Percentiles rank a stretch among this genome's conserved stretches.
phyloP scores from a whole-genome alignment of 805 yeast genomes.

The Yarrowia sp. region DNA sequence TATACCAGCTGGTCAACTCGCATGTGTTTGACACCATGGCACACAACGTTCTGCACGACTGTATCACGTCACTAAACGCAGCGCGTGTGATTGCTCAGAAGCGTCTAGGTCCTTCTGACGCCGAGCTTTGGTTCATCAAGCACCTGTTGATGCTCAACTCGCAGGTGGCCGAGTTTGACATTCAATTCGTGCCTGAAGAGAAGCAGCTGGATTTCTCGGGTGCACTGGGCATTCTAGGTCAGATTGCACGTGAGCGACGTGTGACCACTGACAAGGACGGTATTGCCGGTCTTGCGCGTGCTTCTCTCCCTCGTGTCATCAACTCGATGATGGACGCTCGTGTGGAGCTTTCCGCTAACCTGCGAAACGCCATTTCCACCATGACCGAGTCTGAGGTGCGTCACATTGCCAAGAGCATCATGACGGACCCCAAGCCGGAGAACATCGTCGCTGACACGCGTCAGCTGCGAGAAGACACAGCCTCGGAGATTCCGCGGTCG shows the following conservation, averaged over 20 bases:
- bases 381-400: constrained; percentile 60
- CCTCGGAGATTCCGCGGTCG: constrained; percentile 55
- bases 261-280: constrained; percentile 34
- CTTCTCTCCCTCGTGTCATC: constrained; percentile 74
- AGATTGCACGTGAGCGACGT: constrained; percentile 22
- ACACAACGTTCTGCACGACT: constrained; percentile 77
- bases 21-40: constrained; percentile 83
- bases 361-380: constrained; percentile 66
- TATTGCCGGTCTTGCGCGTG: constrained; percentile 54
- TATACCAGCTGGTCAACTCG: constrained; percentile 76
- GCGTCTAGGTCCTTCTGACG: constrained; percentile 53
- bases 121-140: constrained; percentile 65
- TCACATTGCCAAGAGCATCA: constrained; percentile 50
- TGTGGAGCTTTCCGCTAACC: constrained; percentile 67
- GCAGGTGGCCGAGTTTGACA: constrained; percentile 73
- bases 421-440: constrained; percentile 32
- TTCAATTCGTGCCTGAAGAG: constrained; percentile 66
- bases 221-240: constrained; percentile 46
- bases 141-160: constrained; percentile 68
- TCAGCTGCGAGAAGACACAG: constrained; percentile 50
- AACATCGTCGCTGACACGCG: constrained; percentile 40
- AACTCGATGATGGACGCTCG: constrained; percentile 79
- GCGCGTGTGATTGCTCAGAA: constrained; percentile 50
- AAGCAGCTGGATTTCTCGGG: constrained; percentile 81
- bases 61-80: constrained; percentile 58